These are phyloP conservation scores for Aspergillus puulaauensis DNA, from an alignment of 2,329 filamentous ascomycete genomes.

Conservation along the genomic window DNA sequence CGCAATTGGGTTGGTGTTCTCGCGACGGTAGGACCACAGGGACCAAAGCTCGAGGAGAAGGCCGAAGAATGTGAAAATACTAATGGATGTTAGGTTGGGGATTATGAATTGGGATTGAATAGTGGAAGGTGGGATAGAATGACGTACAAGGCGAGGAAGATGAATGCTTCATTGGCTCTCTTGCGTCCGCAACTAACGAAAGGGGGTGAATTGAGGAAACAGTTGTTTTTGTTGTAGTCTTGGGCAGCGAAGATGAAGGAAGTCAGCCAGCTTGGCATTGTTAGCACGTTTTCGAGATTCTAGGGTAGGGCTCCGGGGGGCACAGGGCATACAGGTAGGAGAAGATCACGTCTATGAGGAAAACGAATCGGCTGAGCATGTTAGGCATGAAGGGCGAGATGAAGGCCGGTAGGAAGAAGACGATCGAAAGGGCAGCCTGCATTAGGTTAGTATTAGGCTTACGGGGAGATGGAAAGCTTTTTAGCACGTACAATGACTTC, in stretches of 20 bases:
- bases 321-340: constrained; percentile 42
- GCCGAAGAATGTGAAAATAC: constrained; percentile 43
- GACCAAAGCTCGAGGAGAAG: constrained; percentile 38
- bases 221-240: constrained; percentile 41
- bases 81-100: constrained; percentile 12
- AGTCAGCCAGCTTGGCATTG: constrained; percentile 41
- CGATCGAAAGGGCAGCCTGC: constrained; percentile 36
- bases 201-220: constrained; percentile 33
- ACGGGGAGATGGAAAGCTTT: no score
- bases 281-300: not conserved
- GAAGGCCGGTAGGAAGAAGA: constrained; percentile 45
- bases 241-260: constrained; percentile 49
- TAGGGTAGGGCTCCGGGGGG: no score
- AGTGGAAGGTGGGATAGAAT: not conserved
- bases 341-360: constrained; percentile 45
- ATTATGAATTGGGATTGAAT: not conserved
- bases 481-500: constrained; percentile 38
- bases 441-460: constrained; percentile 7
- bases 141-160: constrained; percentile 48
- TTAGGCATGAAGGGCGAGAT: constrained; percentile 40
- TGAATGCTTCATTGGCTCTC: constrained; percentile 44
- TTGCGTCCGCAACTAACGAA: constrained; percentile 38
- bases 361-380: constrained; percentile 37
- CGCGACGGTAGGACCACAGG: constrained; percentile 35
- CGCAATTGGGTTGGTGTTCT: constrained; percentile 11